Evolutionary conservation across 2,329 filamentous ascomycete genomes (phyloP).

Genomic region (Talaromyces sp.): DNA sequence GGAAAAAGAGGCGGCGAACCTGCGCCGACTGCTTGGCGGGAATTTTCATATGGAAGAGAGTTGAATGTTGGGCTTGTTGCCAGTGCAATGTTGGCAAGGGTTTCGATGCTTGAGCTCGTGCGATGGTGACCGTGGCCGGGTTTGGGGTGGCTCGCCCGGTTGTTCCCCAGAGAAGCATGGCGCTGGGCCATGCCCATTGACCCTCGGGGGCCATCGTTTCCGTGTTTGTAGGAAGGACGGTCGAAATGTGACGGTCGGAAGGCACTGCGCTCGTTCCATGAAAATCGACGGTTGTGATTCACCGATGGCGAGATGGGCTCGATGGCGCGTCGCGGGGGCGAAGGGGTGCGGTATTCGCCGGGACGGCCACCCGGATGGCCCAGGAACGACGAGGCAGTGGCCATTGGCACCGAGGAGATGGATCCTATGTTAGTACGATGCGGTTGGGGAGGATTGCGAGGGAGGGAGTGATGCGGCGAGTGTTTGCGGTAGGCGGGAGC

Average conservation of each 20-base stretch:
- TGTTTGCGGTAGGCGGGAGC: slow-evolving; percentile 33
- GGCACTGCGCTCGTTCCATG: slow-evolving; percentile 26
- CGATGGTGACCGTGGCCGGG: slow-evolving; percentile 35
- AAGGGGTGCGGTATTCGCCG: slow-evolving; percentile 42
- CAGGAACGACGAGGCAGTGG: slow-evolving; percentile 36
- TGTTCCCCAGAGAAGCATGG: slow-evolving; percentile 16
- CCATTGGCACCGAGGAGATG: slow-evolving; percentile 25
- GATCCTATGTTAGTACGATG: slow-evolving; percentile 16
- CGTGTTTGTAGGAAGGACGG: slow-evolving; percentile 18
- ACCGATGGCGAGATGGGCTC: slow-evolving; percentile 41
- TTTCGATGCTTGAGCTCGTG: slow-evolving; percentile 45
- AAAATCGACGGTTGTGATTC: slow-evolving; percentile 24
- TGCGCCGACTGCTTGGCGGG: slow-evolving; percentile 22
- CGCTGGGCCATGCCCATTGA: slow-evolving; percentile 8
- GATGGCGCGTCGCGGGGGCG: slow-evolving; percentile 43
- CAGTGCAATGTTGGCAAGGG: slow-evolving; percentile 48
- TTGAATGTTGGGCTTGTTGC: slow-evolving; percentile 44
- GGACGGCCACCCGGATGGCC: slow-evolving; percentile 32
- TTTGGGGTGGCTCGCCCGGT: slow-evolving; percentile 15
- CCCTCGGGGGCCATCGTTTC: slow-evolving; percentile 17
- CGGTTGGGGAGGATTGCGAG: slow-evolving; percentile 16
- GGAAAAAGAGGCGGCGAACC: slow-evolving; percentile 25
- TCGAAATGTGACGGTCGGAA: slow-evolving; percentile 22
- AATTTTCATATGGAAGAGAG: slow-evolving; percentile 28
- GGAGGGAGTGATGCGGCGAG: slow-evolving; percentile 8